phyloP scores from a whole-genome alignment of 768 basidiomycete species.

The Boletus speciosus region DNA sequence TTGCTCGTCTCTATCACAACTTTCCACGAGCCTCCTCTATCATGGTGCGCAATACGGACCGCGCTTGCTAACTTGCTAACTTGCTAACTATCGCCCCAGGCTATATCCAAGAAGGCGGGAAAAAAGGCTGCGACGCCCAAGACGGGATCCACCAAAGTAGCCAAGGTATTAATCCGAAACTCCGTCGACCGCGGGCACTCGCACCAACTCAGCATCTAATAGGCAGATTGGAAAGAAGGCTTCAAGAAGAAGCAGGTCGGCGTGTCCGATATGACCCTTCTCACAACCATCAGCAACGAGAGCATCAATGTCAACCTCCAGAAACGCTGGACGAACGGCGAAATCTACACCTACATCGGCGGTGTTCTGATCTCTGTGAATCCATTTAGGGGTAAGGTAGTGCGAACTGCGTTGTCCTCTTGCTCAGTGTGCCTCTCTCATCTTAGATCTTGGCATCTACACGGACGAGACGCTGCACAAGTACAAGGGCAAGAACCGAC shows the following conservation, averaged over 20 bases:
- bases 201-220: conserved; percentile 9
- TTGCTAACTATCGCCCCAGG: conserved; percentile 41
- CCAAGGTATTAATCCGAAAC: conserved; percentile 54
- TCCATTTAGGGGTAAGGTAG: conserved; percentile 80
- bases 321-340: conserved; percentile 90
- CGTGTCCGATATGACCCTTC: conserved; percentile 96
- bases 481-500: conserved; percentile 95
- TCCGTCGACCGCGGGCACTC: neutral
- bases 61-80: neutral
- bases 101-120: conserved; percentile 85
- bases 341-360: conserved; percentile 99
- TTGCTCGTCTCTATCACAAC: neutral
- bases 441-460: conserved; percentile 92
- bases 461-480: conserved; percentile 80
- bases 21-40: conserved; percentile 4
- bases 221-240: conserved; percentile 99
- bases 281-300: conserved; percentile 96
- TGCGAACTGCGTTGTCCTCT: conserved; percentile 3
- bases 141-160: conserved; percentile 59
- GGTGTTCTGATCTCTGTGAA: conserved; percentile 98
- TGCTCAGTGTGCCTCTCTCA: conserved; percentile 7
- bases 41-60: conserved; percentile 19
- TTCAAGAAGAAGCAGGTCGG: conserved; percentile 99
- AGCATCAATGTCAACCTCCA: conserved; percentile 96
- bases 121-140: conserved; percentile 74